Conservation (phyloP, 148 eudicot species). For the Vaccinium macrocarpon region DNA sequence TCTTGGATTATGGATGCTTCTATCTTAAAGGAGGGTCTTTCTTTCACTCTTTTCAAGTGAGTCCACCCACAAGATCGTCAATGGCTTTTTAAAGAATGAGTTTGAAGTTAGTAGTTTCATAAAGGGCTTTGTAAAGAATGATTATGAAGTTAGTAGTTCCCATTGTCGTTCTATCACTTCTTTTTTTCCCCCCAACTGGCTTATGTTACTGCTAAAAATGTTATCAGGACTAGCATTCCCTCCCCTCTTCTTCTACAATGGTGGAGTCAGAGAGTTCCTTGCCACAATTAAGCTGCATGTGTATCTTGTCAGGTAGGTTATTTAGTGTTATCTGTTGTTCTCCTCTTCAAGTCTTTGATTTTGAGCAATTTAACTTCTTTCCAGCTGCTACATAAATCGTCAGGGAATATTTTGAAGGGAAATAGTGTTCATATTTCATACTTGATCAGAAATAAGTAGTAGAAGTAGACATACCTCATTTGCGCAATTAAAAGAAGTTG, state of each 20-base stretch:
- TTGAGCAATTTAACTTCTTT: background rate
- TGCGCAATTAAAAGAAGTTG: background rate
- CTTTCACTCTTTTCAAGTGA: too few relatives aligned
- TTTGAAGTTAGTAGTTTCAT: too few relatives aligned
- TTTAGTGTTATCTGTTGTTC: background rate
- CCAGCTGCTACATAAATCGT: background rate
- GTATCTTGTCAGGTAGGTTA: constrained; percentile 65
- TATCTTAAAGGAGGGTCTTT: too few relatives aligned
- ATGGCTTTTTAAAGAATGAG: too few relatives aligned
- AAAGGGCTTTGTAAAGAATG: too few relatives aligned
- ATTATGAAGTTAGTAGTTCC: too few relatives aligned
- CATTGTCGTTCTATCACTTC: too few relatives aligned
- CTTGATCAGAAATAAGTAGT: background rate
- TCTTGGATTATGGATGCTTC: background rate
- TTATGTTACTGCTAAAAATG: background rate
- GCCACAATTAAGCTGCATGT: constrained; percentile 84
- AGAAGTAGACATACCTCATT: background rate
- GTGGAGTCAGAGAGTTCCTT: constrained; percentile 88
- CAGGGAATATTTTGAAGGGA: background rate
- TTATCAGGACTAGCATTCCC: constrained; percentile 91
- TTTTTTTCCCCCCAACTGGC: background rate
- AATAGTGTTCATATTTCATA: background rate
- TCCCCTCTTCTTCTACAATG: constrained; percentile 91
- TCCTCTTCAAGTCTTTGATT: background rate
- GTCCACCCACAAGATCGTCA: too few relatives aligned